Evolutionary conservation across 2,329 filamentous ascomycete species (phyloP).

Genomic region (Aspergillus fructus): DNA sequence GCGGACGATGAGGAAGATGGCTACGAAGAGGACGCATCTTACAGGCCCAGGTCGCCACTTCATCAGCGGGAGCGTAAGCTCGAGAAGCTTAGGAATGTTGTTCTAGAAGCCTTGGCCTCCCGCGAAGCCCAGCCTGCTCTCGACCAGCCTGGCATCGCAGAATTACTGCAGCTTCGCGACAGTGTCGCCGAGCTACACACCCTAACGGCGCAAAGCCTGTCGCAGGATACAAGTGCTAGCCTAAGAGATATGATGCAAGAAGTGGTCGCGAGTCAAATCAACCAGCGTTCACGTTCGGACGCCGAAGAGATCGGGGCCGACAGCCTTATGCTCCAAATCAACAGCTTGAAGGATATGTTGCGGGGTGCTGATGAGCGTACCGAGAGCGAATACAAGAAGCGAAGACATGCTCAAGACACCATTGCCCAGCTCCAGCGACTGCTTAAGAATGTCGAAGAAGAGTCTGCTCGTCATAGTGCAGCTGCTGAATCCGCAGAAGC

Average conservation of each 20-base stretch:
- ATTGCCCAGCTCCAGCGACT: constrained; percentile 70
- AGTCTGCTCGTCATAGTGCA: constrained; percentile 47
- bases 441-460: constrained; percentile 64
- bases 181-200: constrained; percentile 39
- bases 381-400: constrained; percentile 63
- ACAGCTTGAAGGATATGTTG: constrained; percentile 69
- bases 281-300: constrained; percentile 51
- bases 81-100: constrained; percentile 71
- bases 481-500: constrained; percentile 65
- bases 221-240: constrained; percentile 47
- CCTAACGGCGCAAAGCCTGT: constrained; percentile 40
- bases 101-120: constrained; percentile 65
- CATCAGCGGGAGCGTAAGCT: constrained; percentile 67
- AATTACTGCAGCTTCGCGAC: constrained; percentile 40
- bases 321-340: constrained; percentile 56
- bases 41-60: constrained; percentile 73
- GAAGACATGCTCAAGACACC: constrained; percentile 69
- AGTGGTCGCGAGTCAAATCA: constrained; percentile 59
- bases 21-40: constrained; percentile 50
- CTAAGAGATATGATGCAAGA: constrained; percentile 65
- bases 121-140: constrained; percentile 35
- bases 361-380: constrained; percentile 62
- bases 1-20: constrained; percentile 92
- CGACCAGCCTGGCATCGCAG: constrained; percentile 30
- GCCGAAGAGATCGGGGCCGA: constrained; percentile 52